Base-by-base conservation (phyloP, 805 yeast species). In the Lachancea lanzarotensis region DNA sequence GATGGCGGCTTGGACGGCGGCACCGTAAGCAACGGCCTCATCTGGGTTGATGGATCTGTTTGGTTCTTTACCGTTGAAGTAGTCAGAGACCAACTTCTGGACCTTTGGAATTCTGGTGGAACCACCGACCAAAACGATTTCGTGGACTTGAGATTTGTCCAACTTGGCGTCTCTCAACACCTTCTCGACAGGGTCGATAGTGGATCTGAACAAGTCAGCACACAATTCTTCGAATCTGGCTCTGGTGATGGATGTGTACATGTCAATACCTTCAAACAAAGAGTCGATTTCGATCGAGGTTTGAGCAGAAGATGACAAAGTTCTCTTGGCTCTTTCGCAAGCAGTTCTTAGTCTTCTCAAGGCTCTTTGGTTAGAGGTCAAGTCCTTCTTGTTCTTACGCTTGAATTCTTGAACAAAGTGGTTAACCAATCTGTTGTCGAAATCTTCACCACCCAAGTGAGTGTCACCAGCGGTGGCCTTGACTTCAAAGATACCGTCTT, bases 21-120 rank as follows among this genome's bases (percentile, higher is more conserved):
- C 97, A 84, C 97, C 97, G 77, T 89, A 89, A 65, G 97, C 97
- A 72, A 89, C 97, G 68, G 97, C 97, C 78, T 89, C 97, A 79
- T 90, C 97, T 62, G 97, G 98, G 84, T 90, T 90, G 73, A 90
- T 90, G 48, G 96, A 88, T 79, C 83, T 88, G 81, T 88, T 87
- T 73, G 96, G 96, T 75, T 90, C 96, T 78, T 90, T 91, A 71
- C 97, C 97, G 74, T 90, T 88, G 83, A 91, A 90, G 85, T 78
- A 91, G 73, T 91, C 98, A 60, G 96, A 85, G 47, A 90, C 96
- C 63, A 90, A 81, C 73, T 90, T 90, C 77, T 90, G 98, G 60
- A 91, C 84, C 79, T 87, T 90, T 78, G 98, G 98, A 77, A 90
- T 90, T 84, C 97, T 90, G 63, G 97, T 90, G 56, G 97, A 90